These are phyloP conservation scores for Rosa chinensis DNA, from an alignment of 306 rosid species.

Conservation along the genomic window DNA sequence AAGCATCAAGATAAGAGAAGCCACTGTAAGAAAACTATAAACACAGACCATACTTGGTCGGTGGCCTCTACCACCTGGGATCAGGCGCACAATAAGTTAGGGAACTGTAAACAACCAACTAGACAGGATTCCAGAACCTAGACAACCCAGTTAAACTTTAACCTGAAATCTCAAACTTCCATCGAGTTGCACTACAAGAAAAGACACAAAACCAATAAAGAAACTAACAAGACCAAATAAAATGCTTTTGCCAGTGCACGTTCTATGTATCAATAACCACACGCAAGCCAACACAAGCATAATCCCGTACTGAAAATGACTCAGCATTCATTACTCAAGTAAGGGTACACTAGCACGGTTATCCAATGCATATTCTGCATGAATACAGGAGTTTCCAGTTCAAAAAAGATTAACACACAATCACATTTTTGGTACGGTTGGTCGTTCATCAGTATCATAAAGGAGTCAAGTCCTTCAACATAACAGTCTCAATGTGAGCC, in stretches of 20 bases:
- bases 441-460: conserved; percentile 14
- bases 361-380: conserved; percentile 5
- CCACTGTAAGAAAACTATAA: not conserved
- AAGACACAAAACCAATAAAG: not conserved
- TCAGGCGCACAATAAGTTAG: not conserved
- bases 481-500: conserved; percentile 15
- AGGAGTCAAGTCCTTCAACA: conserved; percentile 18
- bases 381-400: not conserved
- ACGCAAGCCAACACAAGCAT: conserved; percentile 1
- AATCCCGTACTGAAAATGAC: not conserved
- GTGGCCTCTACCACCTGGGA: not conserved
- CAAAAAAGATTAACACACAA: conserved; percentile 10
- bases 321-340: not conserved
- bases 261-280: conserved; percentile 1
- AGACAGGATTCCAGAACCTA: not conserved
- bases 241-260: not conserved
- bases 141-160: not conserved
- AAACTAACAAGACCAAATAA: conserved; percentile 11
- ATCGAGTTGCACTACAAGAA: not conserved
- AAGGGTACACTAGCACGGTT: not conserved
- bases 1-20: not conserved
- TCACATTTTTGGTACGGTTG: conserved; percentile 5
- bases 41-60: not conserved
- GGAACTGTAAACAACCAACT: not conserved
- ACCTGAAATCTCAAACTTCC: not conserved